Percentiles rank a stretch among this genome's conserved stretches.
These are phyloP conservation scores for Verticillium nonalfalfae DNA, from an alignment of 2,329 filamentous ascomycete genomes.

Conservation along the genomic window DNA sequence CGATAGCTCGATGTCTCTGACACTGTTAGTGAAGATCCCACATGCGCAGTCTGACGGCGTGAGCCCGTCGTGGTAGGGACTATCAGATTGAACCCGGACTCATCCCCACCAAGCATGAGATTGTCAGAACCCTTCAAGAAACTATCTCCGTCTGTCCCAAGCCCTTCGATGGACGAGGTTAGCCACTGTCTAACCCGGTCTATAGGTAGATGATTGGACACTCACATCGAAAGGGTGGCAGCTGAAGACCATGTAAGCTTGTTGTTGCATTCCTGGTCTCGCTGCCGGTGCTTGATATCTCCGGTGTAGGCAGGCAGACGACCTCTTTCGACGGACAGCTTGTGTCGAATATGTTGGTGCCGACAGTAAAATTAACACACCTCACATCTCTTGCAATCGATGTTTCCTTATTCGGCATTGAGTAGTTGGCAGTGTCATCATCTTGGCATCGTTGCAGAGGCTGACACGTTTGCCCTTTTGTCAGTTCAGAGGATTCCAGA, in stretches of 20 bases:
- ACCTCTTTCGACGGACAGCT: slow-evolving; percentile 7
- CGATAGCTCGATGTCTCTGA: slow-evolving; percentile 31
- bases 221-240: slow-evolving; percentile 27
- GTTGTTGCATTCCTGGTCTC: slow-evolving; percentile 17
- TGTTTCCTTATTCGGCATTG: too few relatives aligned
- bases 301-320: slow-evolving; percentile 1
- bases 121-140: not conserved
- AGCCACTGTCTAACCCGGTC: not conserved
- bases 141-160: slow-evolving; percentile 2
- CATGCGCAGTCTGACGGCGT: not conserved
- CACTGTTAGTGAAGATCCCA: slow-evolving; percentile 10
- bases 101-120: slow-evolving; percentile 2
- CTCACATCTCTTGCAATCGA: too few relatives aligned
- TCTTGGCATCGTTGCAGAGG: too few relatives aligned
- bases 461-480: too few relatives aligned
- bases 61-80: not conserved
- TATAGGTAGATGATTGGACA: not conserved
- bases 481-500: too few relatives aligned
- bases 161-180: slow-evolving; percentile 12
- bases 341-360: slow-evolving; percentile 5
- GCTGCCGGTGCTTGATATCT: not conserved
- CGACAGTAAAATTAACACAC: not conserved
- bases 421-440: too few relatives aligned
- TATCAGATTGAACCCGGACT: slow-evolving; percentile 10
- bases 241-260: slow-evolving; percentile 26